Evolutionary conservation across 73 alveolate species (phyloP).

Genomic region (Symbiodinium natans): DNA sequence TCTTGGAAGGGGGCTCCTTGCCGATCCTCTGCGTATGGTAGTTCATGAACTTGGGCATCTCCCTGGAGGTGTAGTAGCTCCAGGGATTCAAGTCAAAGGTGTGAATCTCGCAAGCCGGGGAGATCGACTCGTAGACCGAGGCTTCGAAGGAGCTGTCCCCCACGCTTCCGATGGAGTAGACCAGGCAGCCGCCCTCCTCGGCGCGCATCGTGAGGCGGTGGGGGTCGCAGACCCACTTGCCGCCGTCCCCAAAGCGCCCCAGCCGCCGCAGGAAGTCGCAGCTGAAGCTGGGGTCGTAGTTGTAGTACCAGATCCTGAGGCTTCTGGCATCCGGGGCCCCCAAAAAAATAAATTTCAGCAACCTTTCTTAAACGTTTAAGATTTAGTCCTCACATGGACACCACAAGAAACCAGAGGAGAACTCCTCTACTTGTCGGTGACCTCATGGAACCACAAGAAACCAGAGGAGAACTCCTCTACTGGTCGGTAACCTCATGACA

Average conservation of each 20-base stretch:
- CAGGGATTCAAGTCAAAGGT: background rate
- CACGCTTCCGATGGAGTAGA: constrained; percentile 3
- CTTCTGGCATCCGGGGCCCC: too few relatives aligned
- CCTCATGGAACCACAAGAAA: too few relatives aligned
- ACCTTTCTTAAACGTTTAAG: too few relatives aligned
- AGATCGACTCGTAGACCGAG: background rate
- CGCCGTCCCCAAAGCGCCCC: constrained; percentile 18
- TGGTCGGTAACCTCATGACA: too few relatives aligned
- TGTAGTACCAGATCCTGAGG: constrained; percentile 6
- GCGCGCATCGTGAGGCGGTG: background rate
- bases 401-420: too few relatives aligned
- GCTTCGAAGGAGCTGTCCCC: constrained; percentile 6
- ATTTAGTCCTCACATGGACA: too few relatives aligned
- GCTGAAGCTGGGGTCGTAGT: background rate
- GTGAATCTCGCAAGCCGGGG: background rate
- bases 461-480: too few relatives aligned
- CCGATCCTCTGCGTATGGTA: background rate
- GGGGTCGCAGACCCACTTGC: constrained; percentile 15
- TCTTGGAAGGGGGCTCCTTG: background rate
- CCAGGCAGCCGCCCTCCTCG: background rate
- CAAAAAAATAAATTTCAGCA: too few relatives aligned
- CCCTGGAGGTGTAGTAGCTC: background rate
- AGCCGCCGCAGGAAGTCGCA: constrained; percentile 5
- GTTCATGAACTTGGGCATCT: constrained; percentile 2
- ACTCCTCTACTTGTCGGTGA: too few relatives aligned